Conservation (phyloP, 148 eudicot species). For the Rheum nobile region DNA sequence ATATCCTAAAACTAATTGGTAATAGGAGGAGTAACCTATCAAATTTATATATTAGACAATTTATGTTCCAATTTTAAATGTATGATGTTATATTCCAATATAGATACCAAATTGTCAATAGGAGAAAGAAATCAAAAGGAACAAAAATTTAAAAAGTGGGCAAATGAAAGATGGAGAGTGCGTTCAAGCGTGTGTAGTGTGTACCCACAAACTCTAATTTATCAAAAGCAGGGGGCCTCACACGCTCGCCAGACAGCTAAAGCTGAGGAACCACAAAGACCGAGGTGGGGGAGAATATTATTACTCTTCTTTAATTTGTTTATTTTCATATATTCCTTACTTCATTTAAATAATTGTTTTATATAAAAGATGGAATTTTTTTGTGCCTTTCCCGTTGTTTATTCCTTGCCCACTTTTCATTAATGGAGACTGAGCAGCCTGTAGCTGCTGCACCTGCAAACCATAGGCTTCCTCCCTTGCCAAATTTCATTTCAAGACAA, state of each 20-base stretch:
- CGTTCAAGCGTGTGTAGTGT: background rate
- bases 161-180: background rate
- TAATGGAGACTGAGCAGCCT: conserved; percentile 6
- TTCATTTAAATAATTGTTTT: background rate
- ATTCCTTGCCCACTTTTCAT: conserved; percentile 6
- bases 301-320: background rate
- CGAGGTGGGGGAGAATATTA: conserved; percentile 6
- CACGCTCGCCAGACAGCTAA: conserved; percentile 11
- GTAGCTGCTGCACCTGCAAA: conserved; percentile 6
- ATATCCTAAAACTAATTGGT: no score
- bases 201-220: background rate
- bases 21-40: no score
- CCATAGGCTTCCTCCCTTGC: background rate
- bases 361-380: conserved; percentile 9
- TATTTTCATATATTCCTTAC: background rate
- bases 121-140: background rate
- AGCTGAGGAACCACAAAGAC: conserved; percentile 8
- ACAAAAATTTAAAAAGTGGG: background rate
- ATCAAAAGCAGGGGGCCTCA: conserved; percentile 8
- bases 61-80: no score
- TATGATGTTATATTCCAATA: no score
- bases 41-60: no score
- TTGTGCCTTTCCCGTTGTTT: conserved; percentile 7
- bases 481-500: conserved; percentile 7
- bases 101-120: background rate